Evolutionary conservation across 2,329 filamentous ascomycete species (phyloP).

Genomic region (Aureobasidium sp.): DNA sequence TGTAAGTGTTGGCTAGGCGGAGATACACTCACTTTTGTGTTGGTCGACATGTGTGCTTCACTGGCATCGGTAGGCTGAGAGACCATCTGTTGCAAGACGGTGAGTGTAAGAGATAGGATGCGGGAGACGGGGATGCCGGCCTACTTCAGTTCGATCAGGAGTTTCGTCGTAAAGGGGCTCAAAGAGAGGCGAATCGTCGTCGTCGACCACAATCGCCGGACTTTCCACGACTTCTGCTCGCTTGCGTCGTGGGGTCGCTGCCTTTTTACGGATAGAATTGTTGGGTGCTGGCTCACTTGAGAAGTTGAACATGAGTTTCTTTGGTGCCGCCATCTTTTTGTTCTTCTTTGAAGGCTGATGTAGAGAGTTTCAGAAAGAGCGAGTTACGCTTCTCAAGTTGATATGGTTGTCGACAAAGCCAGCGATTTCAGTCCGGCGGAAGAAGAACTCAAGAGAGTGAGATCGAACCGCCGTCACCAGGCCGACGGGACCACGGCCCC

Average conservation of each 20-base stretch:
- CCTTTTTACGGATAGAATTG: background rate
- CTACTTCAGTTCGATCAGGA: background rate
- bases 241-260: background rate
- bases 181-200: conserved; percentile 4
- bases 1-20: background rate
- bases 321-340: background rate
- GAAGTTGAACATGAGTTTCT: conserved; percentile 2
- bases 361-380: background rate
- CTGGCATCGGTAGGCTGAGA: background rate
- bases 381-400: too few relatives aligned
- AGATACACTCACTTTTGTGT: background rate
- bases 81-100: background rate
- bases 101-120: background rate
- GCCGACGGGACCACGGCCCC: background rate
- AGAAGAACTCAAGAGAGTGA: background rate
- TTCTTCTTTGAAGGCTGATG: background rate
- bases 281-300: background rate
- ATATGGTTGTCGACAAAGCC: background rate
- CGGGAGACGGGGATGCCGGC: background rate
- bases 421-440: background rate
- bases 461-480: background rate
- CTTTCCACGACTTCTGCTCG: background rate
- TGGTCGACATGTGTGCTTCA: background rate
- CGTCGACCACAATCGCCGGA: background rate
- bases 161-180: background rate